Percentiles rank a stretch among this genome's conserved stretches.
Conservation (phyloP, 2,329 filamentous ascomycete species). For the Fusarium torulosum region DNA sequence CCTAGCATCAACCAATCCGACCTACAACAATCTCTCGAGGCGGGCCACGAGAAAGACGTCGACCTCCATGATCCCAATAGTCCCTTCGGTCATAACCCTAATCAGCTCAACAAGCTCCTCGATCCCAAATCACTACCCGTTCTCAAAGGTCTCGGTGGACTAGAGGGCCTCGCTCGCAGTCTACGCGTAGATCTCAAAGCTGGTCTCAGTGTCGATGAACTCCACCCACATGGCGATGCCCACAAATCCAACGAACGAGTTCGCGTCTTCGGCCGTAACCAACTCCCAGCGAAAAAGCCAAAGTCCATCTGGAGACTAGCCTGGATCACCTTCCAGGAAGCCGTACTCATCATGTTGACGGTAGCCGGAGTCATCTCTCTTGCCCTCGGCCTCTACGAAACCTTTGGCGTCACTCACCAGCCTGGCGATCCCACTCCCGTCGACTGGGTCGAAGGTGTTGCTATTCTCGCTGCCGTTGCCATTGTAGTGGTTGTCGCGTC, state of each 20-base stretch:
- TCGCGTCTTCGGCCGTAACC: slow-evolving; percentile 17
- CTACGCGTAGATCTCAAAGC: slow-evolving; percentile 21
- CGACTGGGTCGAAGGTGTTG: slow-evolving; percentile 28
- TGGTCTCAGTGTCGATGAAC: slow-evolving; percentile 29
- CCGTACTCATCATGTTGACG: slow-evolving; percentile 21
- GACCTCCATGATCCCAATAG: background rate
- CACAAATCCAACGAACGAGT: slow-evolving; percentile 3
- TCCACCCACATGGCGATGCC: background rate
- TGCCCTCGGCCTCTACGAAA: slow-evolving; percentile 19
- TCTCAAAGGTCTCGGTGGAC: slow-evolving; percentile 11
- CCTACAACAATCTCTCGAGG: slow-evolving; percentile 10
- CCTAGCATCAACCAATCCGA: slow-evolving; percentile 28
- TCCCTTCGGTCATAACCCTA: slow-evolving; percentile 13
- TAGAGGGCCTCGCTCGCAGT: slow-evolving; percentile 12
- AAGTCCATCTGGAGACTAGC: slow-evolving; percentile 28
- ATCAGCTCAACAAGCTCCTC: slow-evolving; percentile 11
- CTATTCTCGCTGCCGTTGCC: slow-evolving; percentile 23
- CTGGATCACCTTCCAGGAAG: slow-evolving; percentile 29
- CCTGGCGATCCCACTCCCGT: slow-evolving; percentile 29
- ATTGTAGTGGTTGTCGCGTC: slow-evolving; percentile 27
- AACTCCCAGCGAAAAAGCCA: slow-evolving; percentile 21
- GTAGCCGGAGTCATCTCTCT: slow-evolving; percentile 27
- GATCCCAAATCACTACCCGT: slow-evolving; percentile 25
- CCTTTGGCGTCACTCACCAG: slow-evolving; percentile 7
- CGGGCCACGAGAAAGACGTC: slow-evolving; percentile 1